Evolutionary conservation across 1,284 basidiomycete species (phyloP).

Genomic region (Marasmius fiardii): DNA sequence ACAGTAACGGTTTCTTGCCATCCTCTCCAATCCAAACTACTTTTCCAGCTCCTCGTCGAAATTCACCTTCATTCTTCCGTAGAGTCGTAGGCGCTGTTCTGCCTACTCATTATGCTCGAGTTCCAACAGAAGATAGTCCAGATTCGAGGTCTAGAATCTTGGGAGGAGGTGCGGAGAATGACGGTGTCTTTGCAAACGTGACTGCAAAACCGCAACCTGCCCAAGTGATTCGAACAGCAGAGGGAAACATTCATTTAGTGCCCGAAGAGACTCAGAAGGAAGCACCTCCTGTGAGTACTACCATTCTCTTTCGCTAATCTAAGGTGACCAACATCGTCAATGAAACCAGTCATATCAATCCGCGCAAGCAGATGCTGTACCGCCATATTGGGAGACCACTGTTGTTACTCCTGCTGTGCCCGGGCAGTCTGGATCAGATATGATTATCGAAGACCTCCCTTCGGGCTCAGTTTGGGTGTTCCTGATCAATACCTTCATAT

Average conservation of each 20-base stretch:
- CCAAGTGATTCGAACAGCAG: conserved; percentile 43
- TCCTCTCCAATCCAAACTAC: conserved; percentile 37
- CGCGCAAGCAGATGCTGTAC: conserved; percentile 89
- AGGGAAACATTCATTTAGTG: conserved; percentile 63
- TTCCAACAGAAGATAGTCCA: conserved; percentile 42
- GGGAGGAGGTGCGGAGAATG: conserved; percentile 86
- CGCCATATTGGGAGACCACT: conserved; percentile 97
- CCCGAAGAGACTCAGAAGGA: conserved; percentile 84
- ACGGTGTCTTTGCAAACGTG: conserved; percentile 96
- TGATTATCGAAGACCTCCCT: conserved; percentile 75
- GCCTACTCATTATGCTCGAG: conserved; percentile 68
- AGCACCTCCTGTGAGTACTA: conserved; percentile 72
- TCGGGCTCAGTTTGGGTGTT: conserved; percentile 72
- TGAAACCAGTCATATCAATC: conserved; percentile 73
- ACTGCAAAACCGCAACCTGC: conserved; percentile 78
- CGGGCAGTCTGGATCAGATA: conserved; percentile 45
- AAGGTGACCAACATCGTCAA: not conserved
- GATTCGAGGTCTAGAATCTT: conserved; percentile 25
- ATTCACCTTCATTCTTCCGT: conserved; percentile 55
- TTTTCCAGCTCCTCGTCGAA: conserved; percentile 21
- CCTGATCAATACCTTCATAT: conserved; percentile 78
- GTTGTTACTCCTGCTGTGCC: conserved; percentile 69
- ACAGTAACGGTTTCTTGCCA: conserved; percentile 77
- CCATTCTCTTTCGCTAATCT: conserved; percentile 10
- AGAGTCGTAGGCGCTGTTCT: conserved; percentile 65